Evolutionary conservation across 352 stramenopile genomes (phyloP), one percentile per base, ranked within the genome.

Genomic region (Phytopythium mirpurense): DNA sequence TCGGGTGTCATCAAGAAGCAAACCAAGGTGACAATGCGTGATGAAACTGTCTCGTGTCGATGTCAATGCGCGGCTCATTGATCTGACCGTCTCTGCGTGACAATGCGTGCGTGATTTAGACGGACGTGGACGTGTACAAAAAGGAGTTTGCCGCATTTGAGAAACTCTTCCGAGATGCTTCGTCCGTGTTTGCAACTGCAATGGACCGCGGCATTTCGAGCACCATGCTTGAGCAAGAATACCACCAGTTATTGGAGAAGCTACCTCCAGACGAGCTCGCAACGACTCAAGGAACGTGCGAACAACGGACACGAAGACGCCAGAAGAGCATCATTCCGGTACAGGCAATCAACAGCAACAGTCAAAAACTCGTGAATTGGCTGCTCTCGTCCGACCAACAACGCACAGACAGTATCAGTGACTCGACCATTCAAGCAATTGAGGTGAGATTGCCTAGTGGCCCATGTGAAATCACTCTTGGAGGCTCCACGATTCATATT

Each of bases 281-380:
- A n/a, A 7, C 34, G 19, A 19, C 23, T 40, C 10, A 58, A 14
- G 27, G 34, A 16, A 8, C 21, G 11, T 3, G 14, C 7, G 40
- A 46, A 27, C 40, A 5, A n/a, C n/a, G n/a, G n/a, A n/a, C 5
- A 14, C 21, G 23, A 5, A 15, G 40, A 4, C 40, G 40, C 2
- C 40, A 69, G 49, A 63, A 51, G 15, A 64, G 38, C 6, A 24
- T 46, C 40, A 19, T 31, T 10, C 7, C 11, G 2, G 19, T 29
- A 21, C 38, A 55, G 12, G 54, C 51, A 1, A 59, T 83, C 62
- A 85, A 85, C 57, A 82, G 76, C 38, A 86, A 79, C 57, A 75
- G 75, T 34, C 63, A 81, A 15, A 91, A 92, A 61, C 70, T 94
- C 16, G 81, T 91, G 3, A 90, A 77, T 19, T 94, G 83, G 83